phyloP scores from a whole-genome alignment of 2,329 filamentous ascomycete genomes.

The Phialemonium atrogriseum region DNA sequence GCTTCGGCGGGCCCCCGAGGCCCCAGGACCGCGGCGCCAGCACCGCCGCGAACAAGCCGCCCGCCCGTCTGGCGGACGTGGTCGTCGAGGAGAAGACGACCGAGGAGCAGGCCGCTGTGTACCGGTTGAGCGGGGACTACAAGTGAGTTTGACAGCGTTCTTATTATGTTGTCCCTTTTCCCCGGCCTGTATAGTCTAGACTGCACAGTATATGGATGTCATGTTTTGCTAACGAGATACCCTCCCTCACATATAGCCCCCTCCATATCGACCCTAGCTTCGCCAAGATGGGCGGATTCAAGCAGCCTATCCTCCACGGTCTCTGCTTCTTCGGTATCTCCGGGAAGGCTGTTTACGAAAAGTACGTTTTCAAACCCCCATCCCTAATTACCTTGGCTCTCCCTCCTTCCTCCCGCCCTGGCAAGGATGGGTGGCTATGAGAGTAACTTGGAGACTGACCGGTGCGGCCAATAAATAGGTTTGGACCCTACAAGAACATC shows the following conservation, averaged over 20 bases:
- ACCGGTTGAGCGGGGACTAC: constrained; percentile 87
- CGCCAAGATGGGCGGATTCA: constrained; percentile 91
- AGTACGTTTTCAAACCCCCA: constrained; percentile 16
- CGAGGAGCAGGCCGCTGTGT: constrained; percentile 86
- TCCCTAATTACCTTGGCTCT: neutral
- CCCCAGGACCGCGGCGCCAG: constrained; percentile 68
- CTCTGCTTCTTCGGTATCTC: constrained; percentile 90
- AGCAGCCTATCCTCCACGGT: constrained; percentile 90
- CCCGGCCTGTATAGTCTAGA: no score
- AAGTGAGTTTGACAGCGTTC: constrained; percentile 50
- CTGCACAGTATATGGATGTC: neutral
- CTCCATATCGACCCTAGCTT: constrained; percentile 93
- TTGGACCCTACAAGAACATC: constrained; percentile 78
- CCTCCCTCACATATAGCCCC: constrained; percentile 45
- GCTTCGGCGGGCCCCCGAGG: constrained; percentile 79
- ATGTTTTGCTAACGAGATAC: constrained; percentile 1
- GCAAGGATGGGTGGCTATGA: no score
- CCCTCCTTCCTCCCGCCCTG: no score
- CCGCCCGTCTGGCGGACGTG: constrained; percentile 67
- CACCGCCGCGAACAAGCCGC: constrained; percentile 71
- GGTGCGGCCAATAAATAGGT: constrained; percentile 27
- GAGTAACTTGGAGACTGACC: constrained; percentile 1
- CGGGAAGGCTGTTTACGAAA: constrained; percentile 81
- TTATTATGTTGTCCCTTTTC: no score
- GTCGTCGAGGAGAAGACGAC: constrained; percentile 80